A percentile compares a stretch with the other conserved stretches of the same genome.
These are phyloP conservation scores for Sporobolomyces roseus DNA, from an alignment of 768 basidiomycete species.

Conservation along the genomic window DNA sequence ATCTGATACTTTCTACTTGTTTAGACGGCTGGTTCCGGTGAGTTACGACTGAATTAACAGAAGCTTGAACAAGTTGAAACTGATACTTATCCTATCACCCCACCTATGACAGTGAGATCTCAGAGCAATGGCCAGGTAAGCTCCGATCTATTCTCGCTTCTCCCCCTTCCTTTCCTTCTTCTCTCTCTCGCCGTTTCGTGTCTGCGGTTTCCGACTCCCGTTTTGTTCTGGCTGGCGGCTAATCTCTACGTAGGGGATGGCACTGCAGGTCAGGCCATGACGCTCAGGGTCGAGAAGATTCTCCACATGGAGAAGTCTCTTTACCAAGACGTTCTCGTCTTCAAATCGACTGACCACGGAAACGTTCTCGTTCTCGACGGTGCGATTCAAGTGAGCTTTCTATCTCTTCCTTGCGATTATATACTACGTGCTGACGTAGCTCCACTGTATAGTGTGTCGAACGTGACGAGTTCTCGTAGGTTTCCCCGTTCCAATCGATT, in stretches of 20 bases:
- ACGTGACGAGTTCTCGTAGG: constrained; percentile 96
- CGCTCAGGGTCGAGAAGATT: constrained; percentile 89
- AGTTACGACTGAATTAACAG: neutral
- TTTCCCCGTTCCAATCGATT: neutral
- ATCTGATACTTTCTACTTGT: neutral
- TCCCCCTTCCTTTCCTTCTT: constrained; percentile 12
- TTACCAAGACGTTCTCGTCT: constrained; percentile 96
- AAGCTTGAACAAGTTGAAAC: neutral
- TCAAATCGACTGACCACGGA: constrained; percentile 92
- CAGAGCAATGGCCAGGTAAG: constrained; percentile 52
- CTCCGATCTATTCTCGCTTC: constrained; percentile 5
- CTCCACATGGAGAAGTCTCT: constrained; percentile 87
- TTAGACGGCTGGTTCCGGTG: constrained; percentile 52
- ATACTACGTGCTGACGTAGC: neutral
- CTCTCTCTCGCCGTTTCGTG: constrained; percentile 13
- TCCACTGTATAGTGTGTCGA: constrained; percentile 63
- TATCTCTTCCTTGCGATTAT: neutral
- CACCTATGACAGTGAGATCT: constrained; percentile 48
- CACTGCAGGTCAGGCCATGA: constrained; percentile 64
- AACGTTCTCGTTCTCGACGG: constrained; percentile 94
- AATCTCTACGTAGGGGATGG: constrained; percentile 25
- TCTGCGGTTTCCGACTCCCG: neutral
- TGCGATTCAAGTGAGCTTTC: constrained; percentile 63
- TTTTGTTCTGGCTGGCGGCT: constrained; percentile 26
- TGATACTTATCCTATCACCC: neutral